A percentile compares a stretch with the other conserved stretches of the same genome.
Evolutionary conservation across 1,284 basidiomycete genomes (phyloP).

Genomic region (Puccinia horiana): DNA sequence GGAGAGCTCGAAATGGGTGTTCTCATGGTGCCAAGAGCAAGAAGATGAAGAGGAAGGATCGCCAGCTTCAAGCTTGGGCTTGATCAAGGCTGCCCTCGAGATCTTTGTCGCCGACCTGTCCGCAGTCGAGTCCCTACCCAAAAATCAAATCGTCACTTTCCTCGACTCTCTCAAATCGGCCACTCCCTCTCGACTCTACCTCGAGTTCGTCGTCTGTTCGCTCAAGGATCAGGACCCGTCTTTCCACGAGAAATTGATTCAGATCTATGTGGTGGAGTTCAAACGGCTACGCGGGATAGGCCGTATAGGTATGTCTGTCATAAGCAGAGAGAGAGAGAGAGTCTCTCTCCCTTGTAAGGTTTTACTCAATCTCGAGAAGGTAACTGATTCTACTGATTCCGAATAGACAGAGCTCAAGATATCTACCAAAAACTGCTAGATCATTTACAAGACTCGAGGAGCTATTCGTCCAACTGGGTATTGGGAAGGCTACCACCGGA

Average conservation of each 20-base stretch:
- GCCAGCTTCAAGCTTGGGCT: neutral
- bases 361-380: conserved; percentile 2
- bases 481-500: conserved; percentile 74
- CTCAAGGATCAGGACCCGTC: neutral
- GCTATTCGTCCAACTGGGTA: conserved; percentile 76
- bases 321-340: too few species aligned
- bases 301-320: conserved; percentile 63
- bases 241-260: conserved; percentile 84
- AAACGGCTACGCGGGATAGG: conserved; percentile 63
- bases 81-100: conserved; percentile 59
- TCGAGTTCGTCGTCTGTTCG: conserved; percentile 77
- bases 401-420: conserved; percentile 51
- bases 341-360: neutral
- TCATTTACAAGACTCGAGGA: conserved; percentile 72
- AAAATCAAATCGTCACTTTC: conserved; percentile 69
- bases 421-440: conserved; percentile 71
- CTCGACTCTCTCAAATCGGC: conserved; percentile 64
- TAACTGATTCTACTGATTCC: neutral
- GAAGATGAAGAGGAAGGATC: conserved; percentile 68
- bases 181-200: conserved; percentile 63
- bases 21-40: conserved; percentile 68
- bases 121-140: conserved; percentile 79
- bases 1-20: conserved; percentile 75
- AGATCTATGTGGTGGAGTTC: conserved; percentile 75
- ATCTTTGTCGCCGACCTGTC: conserved; percentile 85